These are phyloP conservation scores for Fragaria vesca DNA, from an alignment of 306 rosid genomes.

Conservation along the genomic window DNA sequence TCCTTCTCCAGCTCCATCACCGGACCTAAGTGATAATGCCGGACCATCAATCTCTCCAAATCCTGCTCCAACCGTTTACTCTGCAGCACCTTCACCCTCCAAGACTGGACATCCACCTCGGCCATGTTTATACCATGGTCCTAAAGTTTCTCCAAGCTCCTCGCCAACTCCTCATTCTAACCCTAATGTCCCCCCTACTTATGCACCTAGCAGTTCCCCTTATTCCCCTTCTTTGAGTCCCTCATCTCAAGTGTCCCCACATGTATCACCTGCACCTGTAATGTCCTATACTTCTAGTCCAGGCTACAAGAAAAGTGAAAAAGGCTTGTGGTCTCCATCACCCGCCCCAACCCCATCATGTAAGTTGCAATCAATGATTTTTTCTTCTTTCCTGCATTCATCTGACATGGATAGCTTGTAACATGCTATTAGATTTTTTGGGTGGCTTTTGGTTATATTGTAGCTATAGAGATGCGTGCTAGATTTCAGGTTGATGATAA, in stretches of 20 bases:
- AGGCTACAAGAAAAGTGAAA: conserved; percentile 33
- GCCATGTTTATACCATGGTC: conserved; percentile 46
- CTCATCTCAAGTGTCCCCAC: conserved; percentile 38
- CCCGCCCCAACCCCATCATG: conserved; percentile 50
- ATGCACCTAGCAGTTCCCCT: conserved; percentile 45
- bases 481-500: not conserved
- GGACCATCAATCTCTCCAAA: conserved; percentile 36
- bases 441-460: not conserved
- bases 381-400: not conserved
- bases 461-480: not conserved
- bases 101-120: conserved; percentile 38
- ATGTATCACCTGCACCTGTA: conserved; percentile 35
- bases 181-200: conserved; percentile 35
- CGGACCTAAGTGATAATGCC: conserved; percentile 27
- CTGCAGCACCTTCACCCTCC: conserved; percentile 47
- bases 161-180: conserved; percentile 40
- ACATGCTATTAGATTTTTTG: too few species aligned
- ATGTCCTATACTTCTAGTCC: conserved; percentile 36
- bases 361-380: conserved; percentile 40
- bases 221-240: conserved; percentile 35
- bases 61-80: conserved; percentile 32
- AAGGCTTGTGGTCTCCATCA: conserved; percentile 34
- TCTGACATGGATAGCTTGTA: not conserved
- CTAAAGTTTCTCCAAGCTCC: conserved; percentile 34
- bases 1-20: conserved; percentile 77